These are phyloP conservation scores for Euphrasia arctica DNA, from an alignment of 305 asterid species.

Conservation along the genomic window DNA sequence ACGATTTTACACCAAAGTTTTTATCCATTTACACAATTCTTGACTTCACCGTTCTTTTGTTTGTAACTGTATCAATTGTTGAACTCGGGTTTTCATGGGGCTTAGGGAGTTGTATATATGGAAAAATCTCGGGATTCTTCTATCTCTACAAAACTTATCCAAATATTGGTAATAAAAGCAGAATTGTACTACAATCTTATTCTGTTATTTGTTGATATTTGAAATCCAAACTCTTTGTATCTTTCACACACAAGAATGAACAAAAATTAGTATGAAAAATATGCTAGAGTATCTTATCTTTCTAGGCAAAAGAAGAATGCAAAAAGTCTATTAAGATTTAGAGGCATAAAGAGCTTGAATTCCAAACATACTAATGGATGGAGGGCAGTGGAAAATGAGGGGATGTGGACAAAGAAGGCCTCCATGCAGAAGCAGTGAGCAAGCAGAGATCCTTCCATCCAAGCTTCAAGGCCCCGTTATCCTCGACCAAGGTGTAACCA, in stretches of 20 bases:
- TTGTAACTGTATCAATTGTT: conserved; percentile 15
- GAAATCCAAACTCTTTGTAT: too few species aligned
- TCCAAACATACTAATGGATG: conserved; percentile 2
- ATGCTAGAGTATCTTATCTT: too few species aligned
- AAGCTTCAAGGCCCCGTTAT: conserved; percentile 82
- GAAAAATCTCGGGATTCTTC: neutral
- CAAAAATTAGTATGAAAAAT: too few species aligned
- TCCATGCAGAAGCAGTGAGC: conserved; percentile 99
- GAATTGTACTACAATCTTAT: too few species aligned
- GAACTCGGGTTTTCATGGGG: conserved; percentile 3
- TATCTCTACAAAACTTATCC: too few species aligned
- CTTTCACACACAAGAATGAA: too few species aligned
- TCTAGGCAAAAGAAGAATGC: neutral
- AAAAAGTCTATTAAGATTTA: neutral
- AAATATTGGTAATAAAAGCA: too few species aligned
- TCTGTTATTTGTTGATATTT: too few species aligned
- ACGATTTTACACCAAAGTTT: neutral
- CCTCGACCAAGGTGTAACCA: conserved; percentile 94
- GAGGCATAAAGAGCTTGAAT: too few species aligned
- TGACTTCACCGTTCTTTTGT: neutral
- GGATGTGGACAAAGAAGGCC: conserved; percentile 37
- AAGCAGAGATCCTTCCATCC: conserved; percentile 99
- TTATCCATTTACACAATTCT: neutral
- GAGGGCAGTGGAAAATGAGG: conserved; percentile 14
- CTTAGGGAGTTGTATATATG: conserved; percentile 18